Evolutionary conservation across 768 basidiomycete genomes (phyloP), one percentile per base, ranked within the genome.

Genomic region (Cyathus striatus): DNA sequence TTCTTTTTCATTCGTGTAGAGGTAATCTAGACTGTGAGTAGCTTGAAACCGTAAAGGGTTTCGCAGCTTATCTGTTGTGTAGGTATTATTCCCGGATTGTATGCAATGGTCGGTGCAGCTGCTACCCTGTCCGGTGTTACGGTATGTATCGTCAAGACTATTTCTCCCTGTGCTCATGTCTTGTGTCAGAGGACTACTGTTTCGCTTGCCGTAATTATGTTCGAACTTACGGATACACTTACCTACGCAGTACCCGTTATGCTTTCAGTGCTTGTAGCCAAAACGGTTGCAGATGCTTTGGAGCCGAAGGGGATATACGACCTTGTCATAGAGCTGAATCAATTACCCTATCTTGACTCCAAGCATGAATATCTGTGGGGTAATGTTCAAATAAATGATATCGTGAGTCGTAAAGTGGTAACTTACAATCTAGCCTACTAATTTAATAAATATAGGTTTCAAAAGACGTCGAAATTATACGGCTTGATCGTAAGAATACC

Each of bases 291-390:
- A 6, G 91, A 94, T 58, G 81, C 82, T 1, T 60, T 96, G 43
- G 88, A 94, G 59, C 89, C 89, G 2, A 91, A 93, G 56, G 93
- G 93, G 6, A 97, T 99, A 43, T 99, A 97, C 57, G 96, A 99
- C 61, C 78, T 98, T 26, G 91, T 91, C 44, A 98, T 97, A 43
- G 90, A 93, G 70, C 74, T 97, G 21, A 79, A 80, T 33, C 83
- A 94, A 59, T 75, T 98, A 9, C 96, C 96, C 0, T 98, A 91
- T 60, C 77, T 99, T 46, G 91, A 98, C 58, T 69, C 81, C 35
- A 98, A 95, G 62, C 82, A 86, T 49, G 85, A 93, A 54, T 90
- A 95, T 56, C 64, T 88, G 18, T 97, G 93, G 90, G 90, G 85
- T 0, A 70, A 70, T 24, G 68, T 81, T 9, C 79, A 83, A 43